Base-by-base conservation (phyloP, 169 alveolate species). In the Cryptosporidium muris region DNA sequence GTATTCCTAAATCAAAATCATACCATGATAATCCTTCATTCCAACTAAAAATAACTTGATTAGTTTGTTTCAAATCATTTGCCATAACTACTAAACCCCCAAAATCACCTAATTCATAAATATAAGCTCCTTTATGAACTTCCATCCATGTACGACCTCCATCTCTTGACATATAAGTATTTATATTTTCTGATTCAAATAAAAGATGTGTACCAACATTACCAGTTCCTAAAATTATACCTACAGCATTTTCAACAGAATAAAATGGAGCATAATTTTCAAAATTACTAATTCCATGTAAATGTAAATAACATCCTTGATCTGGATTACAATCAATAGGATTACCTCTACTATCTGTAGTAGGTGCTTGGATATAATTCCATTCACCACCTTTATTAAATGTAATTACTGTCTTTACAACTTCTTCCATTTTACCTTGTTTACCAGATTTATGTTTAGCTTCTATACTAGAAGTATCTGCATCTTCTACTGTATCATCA, bases 71-170 rank as follows among this genome's bases (percentile, higher is more conserved):
- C 54, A 91, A 92, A 88, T 97, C 97, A 53, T 95, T 95, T 1
- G 99, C 99, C 98, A 97, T 96, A 47, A 98, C 98, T 9, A 98
- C 91, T 34, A 98, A 90, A 3, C 99, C 99, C n/a, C 99, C 99
- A 90, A 97, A 99, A 81, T 98, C 99, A 4, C 99, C 99, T 34
- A 95, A 94, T 90, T 98, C 99, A 90, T 97, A 97, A 65, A 97
- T 97, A 90, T 93, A 95, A 36, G 99, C 97, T 12, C 99, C 99
- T 90, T 97, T 97, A 89, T 92, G 98, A 0, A 98, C 97, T 89
- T 98, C 99, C 37, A 85, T 67, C 99, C 99, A 98, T 7, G 98
- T 95, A 12, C 94, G 95, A 0, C 99, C 99, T 1, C 99, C 99
- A 88, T 98, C 99, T 62, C 99, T 91, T 45, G 98, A 94, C 58